These are phyloP conservation scores for Aspergillus costaricaensis DNA, from an alignment of 2,329 filamentous ascomycete species.

Conservation along the genomic window DNA sequence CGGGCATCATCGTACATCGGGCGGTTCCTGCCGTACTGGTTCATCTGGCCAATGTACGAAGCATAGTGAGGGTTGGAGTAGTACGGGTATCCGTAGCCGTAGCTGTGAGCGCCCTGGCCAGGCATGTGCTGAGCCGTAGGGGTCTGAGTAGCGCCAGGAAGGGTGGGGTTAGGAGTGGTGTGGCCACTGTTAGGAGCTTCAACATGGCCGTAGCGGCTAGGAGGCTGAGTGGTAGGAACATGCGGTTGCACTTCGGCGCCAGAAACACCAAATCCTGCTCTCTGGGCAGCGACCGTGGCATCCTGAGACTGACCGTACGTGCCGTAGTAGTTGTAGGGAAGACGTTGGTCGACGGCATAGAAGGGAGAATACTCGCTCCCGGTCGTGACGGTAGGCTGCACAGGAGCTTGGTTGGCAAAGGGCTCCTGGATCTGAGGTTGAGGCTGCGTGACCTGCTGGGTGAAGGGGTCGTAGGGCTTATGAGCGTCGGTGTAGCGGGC, in stretches of 20 bases:
- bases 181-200: slow-evolving; percentile 85
- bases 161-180: slow-evolving; percentile 81
- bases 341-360: slow-evolving; percentile 76
- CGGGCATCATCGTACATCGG: slow-evolving; percentile 54
- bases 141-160: slow-evolving; percentile 58
- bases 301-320: slow-evolving; percentile 72
- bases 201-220: slow-evolving; percentile 68
- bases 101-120: slow-evolving; percentile 54
- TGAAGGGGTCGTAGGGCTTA: slow-evolving; percentile 87
- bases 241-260: slow-evolving; percentile 62
- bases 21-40: slow-evolving; percentile 50
- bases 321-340: slow-evolving; percentile 73
- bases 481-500: slow-evolving; percentile 61
- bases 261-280: slow-evolving; percentile 70
- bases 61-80: slow-evolving; percentile 64
- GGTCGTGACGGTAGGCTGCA: slow-evolving; percentile 59
- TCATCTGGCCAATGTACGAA: slow-evolving; percentile 61
- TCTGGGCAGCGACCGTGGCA: slow-evolving; percentile 66
- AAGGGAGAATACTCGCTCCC: slow-evolving; percentile 79
- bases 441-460: slow-evolving; percentile 65
- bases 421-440: slow-evolving; percentile 67
- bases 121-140: slow-evolving; percentile 56
- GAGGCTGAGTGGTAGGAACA: slow-evolving; percentile 68
- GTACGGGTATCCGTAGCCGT: slow-evolving; percentile 62
- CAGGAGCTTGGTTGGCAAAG: slow-evolving; percentile 56